These are phyloP conservation scores for Diplodia corticola DNA, from an alignment of 2,329 filamentous ascomycete species.

Conservation along the genomic window DNA sequence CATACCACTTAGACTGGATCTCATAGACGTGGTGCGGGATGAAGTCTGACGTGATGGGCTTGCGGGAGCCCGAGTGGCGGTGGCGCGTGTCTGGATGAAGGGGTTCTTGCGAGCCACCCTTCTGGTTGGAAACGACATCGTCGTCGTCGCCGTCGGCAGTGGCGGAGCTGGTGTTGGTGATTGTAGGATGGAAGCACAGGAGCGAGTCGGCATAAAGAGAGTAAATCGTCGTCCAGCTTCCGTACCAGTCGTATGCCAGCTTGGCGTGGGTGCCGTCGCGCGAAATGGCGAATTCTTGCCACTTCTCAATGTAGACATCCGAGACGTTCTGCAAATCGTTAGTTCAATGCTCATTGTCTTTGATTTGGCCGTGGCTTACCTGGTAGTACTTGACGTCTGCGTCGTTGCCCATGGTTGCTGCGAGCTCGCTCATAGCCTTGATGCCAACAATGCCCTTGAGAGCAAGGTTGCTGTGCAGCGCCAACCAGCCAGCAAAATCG, in stretches of 20 bases:
- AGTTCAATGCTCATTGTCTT: not conserved
- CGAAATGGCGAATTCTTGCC: slow-evolving; percentile 71
- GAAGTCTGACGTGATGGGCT: slow-evolving; percentile 52
- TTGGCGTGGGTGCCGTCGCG: slow-evolving; percentile 70
- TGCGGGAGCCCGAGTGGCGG: slow-evolving; percentile 32
- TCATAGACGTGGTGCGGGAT: slow-evolving; percentile 76
- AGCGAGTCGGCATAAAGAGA: slow-evolving; percentile 80
- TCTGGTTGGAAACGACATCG: slow-evolving; percentile 31
- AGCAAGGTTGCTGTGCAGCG: slow-evolving; percentile 78
- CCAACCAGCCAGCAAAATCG: slow-evolving; percentile 77
- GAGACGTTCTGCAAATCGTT: slow-evolving; percentile 52
- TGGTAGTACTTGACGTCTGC: slow-evolving; percentile 61
- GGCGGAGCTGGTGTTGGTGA: slow-evolving; percentile 37
- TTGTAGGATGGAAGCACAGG: slow-evolving; percentile 72
- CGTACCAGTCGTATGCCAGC: slow-evolving; percentile 76
- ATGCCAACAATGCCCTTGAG: slow-evolving; percentile 83
- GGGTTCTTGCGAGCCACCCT: slow-evolving; percentile 5
- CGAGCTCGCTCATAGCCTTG: slow-evolving; percentile 72
- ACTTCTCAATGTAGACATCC: slow-evolving; percentile 68
- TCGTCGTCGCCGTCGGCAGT: slow-evolving; percentile 17
- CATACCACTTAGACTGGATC: slow-evolving; percentile 79
- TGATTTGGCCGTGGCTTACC: slow-evolving; percentile 31
- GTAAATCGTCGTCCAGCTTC: slow-evolving; percentile 82
- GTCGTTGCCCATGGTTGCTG: slow-evolving; percentile 60
- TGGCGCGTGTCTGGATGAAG: slow-evolving; percentile 25